These are phyloP conservation scores for Calonectria pseudoturangicola DNA, from an alignment of 2,329 filamentous ascomycete species.

Conservation along the genomic window DNA sequence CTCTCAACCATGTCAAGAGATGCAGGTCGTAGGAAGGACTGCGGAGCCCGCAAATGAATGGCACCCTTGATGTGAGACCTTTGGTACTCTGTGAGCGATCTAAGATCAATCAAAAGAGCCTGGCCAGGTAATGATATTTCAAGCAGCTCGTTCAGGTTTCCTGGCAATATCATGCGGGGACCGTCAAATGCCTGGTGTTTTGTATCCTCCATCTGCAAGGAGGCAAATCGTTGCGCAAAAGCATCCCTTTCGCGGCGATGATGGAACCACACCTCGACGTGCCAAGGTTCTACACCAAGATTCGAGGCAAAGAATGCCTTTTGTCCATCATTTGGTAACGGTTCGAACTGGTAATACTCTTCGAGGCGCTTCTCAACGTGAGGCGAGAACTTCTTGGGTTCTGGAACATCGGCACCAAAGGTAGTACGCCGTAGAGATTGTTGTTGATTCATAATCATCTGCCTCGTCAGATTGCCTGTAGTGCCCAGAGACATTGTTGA, in stretches of 20 bases:
- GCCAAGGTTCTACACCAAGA: constrained; percentile 69
- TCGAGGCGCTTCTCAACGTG: constrained; percentile 72
- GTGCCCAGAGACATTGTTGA: constrained; percentile 46
- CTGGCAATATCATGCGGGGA: constrained; percentile 70
- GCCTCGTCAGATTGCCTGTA: constrained; percentile 59
- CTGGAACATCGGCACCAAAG: constrained; percentile 62
- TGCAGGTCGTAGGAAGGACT: constrained; percentile 68
- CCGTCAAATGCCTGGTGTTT: constrained; percentile 57
- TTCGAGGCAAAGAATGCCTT: constrained; percentile 74
- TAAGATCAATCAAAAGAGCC: constrained; percentile 70
- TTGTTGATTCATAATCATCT: constrained; percentile 68
- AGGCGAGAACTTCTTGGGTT: constrained; percentile 67
- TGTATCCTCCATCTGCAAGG: constrained; percentile 63
- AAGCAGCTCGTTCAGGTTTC: constrained; percentile 69
- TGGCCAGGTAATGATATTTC: constrained; percentile 69
- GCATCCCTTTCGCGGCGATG: constrained; percentile 70
- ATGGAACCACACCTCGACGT: constrained; percentile 74
- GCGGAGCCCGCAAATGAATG: constrained; percentile 70
- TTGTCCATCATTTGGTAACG: constrained; percentile 69
- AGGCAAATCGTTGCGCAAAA: constrained; percentile 66
- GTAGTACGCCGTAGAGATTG: constrained; percentile 63
- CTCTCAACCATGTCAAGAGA: constrained; percentile 71
- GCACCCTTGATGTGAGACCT: constrained; percentile 71
- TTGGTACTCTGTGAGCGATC: constrained; percentile 67
- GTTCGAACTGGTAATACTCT: constrained; percentile 70